Conservation (phyloP, 179 eudicot species). For the Silene vulgaris region DNA sequence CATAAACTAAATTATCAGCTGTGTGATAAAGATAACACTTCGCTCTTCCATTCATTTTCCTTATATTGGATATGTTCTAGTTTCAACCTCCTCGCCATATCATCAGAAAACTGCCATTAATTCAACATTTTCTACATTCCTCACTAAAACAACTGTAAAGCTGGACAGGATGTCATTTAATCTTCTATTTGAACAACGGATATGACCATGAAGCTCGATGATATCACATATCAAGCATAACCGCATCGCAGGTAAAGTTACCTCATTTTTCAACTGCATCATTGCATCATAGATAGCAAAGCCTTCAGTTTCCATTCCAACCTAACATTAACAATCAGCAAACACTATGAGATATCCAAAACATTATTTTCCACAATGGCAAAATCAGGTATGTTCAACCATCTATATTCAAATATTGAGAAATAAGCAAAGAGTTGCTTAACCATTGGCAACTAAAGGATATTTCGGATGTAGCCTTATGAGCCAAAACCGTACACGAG, state of each 20-base stretch:
- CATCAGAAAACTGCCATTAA: not conserved
- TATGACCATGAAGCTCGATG: conserved; percentile 3
- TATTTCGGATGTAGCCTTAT: not conserved
- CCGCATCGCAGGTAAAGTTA: conserved; percentile 21
- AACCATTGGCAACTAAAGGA: not conserved
- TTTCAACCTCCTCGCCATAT: not conserved
- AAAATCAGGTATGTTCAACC: not conserved
- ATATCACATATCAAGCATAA: conserved; percentile 5
- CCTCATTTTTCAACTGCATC: conserved; percentile 79
- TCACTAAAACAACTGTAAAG: not conserved
- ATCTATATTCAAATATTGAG: not conserved
- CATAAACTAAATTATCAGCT: too few species aligned
- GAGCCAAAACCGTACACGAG: conserved; percentile 9
- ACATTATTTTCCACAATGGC: not conserved
- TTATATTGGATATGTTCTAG: not conserved
- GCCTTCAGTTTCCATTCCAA: conserved; percentile 85
- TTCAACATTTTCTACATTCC: not conserved
- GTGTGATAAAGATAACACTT: conserved; percentile 5
- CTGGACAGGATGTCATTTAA: not conserved
- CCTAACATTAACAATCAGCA: conserved; percentile 37
- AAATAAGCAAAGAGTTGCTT: not conserved
- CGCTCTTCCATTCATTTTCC: not conserved
- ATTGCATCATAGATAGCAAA: conserved; percentile 89
- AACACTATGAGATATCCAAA: not conserved
- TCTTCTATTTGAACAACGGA: not conserved